Conservation (phyloP, 176 grass and related monocot genomes). For the Tuctoria greenei region DNA sequence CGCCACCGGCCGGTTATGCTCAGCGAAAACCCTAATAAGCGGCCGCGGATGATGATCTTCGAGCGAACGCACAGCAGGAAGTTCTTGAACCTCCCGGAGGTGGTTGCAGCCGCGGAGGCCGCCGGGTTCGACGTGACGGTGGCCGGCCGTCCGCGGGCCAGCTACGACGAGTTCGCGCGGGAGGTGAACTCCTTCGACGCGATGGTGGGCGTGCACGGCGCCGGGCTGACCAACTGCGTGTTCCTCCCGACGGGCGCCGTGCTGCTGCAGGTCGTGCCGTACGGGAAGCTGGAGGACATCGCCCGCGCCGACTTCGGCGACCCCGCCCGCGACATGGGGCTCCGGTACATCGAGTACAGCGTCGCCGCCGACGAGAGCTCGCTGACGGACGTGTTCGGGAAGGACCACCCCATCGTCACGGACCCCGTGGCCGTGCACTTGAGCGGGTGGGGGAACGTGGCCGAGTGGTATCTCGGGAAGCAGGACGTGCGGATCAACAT, state of each 20-base stretch:
- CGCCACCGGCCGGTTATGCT: constrained; percentile 44
- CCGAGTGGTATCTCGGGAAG: constrained; percentile 70
- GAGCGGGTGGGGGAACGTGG: constrained; percentile 58
- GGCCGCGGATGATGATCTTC: constrained; percentile 58
- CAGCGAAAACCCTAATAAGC: neutral
- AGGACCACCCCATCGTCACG: constrained; percentile 63
- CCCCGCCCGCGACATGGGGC: constrained; percentile 59
- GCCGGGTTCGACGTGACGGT: constrained; percentile 48
- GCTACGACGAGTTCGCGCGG: constrained; percentile 35
- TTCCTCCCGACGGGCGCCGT: constrained; percentile 60
- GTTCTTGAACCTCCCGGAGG: constrained; percentile 51
- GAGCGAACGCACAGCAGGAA: constrained; percentile 41
- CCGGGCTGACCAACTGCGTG: constrained; percentile 64
- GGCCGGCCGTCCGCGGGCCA: constrained; percentile 24
- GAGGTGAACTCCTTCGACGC: constrained; percentile 65
- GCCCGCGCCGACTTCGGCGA: constrained; percentile 55
- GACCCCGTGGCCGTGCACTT: constrained; percentile 55
- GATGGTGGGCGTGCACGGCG: constrained; percentile 63
- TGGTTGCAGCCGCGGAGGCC: constrained; percentile 32
- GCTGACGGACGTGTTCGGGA: constrained; percentile 50
- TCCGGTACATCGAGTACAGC: constrained; percentile 61
- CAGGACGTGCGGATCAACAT: constrained; percentile 62
- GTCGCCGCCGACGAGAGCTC: constrained; percentile 62
- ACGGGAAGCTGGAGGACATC: constrained; percentile 54
- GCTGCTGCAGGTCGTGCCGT: constrained; percentile 66